Evolutionary conservation across 306 rosid species (phyloP).

Genomic region (Trifolium pratense): DNA sequence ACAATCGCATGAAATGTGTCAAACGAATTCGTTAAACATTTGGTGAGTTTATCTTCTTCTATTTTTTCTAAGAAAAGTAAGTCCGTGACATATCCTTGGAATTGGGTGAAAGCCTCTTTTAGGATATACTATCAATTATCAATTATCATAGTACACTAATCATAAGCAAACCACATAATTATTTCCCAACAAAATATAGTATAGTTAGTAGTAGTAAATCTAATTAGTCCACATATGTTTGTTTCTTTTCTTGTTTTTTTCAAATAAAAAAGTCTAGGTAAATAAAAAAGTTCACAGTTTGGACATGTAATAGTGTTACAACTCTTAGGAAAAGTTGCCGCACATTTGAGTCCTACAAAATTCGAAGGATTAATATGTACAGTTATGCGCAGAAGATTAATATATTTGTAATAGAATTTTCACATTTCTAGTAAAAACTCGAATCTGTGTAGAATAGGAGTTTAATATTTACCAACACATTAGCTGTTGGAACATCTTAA

Average conservation of each 20-base stretch:
- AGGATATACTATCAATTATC: too few relatives aligned
- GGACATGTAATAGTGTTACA: too few relatives aligned
- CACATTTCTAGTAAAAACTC: too few relatives aligned
- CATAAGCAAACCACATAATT: not conserved
- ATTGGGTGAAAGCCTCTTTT: not conserved
- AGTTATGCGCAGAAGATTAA: too few relatives aligned
- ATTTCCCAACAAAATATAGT: not conserved
- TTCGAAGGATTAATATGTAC: too few relatives aligned
- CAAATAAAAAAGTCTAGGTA: too few relatives aligned
- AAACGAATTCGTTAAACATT: constrained; percentile 22
- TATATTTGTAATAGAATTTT: too few relatives aligned
- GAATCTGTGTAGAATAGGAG: too few relatives aligned
- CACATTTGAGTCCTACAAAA: too few relatives aligned
- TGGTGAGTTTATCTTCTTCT: constrained; percentile 2
- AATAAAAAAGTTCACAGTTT: too few relatives aligned
- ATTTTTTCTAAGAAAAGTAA: not conserved
- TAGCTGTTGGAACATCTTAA: constrained; percentile 26
- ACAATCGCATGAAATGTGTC: not conserved
- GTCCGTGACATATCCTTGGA: constrained; percentile 3
- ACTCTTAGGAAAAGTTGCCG: too few relatives aligned
- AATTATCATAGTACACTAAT: not conserved
- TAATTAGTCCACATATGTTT: not conserved
- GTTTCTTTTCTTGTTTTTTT: too few relatives aligned
- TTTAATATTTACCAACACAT: not conserved
- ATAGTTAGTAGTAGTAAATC: not conserved